Conservation (phyloP, 1,284 basidiomycete species). For the Sanghuangporus weigelae region DNA sequence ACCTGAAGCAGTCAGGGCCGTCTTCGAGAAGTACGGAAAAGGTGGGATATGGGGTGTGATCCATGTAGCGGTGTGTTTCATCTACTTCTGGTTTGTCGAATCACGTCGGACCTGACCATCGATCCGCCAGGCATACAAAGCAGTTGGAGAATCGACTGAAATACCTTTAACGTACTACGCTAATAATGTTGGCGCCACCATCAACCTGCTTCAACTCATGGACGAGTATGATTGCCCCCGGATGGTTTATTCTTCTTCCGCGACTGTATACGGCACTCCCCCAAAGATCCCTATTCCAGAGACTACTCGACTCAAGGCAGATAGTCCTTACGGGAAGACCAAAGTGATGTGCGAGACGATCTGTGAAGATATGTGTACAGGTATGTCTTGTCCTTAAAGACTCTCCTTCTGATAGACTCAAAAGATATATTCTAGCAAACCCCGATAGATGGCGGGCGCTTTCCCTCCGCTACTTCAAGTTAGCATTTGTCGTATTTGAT, state of each 20-base stretch:
- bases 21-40: constrained; percentile 83
- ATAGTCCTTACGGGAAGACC: constrained; percentile 93
- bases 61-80: constrained; percentile 78
- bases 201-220: constrained; percentile 84
- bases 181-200: constrained; percentile 86
- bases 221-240: constrained; percentile 76
- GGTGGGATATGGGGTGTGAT: constrained; percentile 97
- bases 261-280: constrained; percentile 98
- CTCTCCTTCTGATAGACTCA: constrained; percentile 17
- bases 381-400: constrained; percentile 35
- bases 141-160: constrained; percentile 96
- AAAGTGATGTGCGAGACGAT: constrained; percentile 94
- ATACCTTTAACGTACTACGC: constrained; percentile 90
- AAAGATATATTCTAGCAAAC: constrained; percentile 43
- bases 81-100: neutral
- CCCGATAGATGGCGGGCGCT: constrained; percentile 73
- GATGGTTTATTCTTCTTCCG: constrained; percentile 96
- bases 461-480: constrained; percentile 97
- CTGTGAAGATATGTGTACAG: constrained; percentile 84
- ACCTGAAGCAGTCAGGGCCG: constrained; percentile 60
- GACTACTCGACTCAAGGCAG: constrained; percentile 81
- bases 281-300: constrained; percentile 93
- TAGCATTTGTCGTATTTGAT: constrained; percentile 28
- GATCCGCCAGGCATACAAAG: constrained; percentile 82
- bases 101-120: neutral